These are phyloP conservation scores for Chrysoporthe austroafricana DNA, from an alignment of 2,329 filamentous ascomycete genomes.

Conservation along the genomic window DNA sequence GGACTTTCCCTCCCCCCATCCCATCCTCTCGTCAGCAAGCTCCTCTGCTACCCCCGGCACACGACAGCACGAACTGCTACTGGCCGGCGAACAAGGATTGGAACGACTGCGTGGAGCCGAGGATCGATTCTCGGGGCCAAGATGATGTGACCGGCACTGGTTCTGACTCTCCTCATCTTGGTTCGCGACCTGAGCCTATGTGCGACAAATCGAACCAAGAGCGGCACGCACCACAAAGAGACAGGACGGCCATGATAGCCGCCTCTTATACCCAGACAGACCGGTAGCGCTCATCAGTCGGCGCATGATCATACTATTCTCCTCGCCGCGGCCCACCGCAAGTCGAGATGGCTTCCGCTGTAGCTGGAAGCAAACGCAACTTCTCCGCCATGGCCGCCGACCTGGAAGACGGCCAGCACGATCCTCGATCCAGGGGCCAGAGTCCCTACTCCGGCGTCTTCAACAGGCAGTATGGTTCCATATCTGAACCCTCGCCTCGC, in stretches of 20 bases:
- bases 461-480: not conserved
- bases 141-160: not conserved
- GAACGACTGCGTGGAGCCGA: not conserved
- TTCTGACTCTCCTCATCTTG: not conserved
- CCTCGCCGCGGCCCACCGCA: conserved; percentile 1
- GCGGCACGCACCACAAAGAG: not conserved
- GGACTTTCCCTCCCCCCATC: not conserved
- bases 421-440: conserved; percentile 7
- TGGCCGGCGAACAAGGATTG: not conserved
- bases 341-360: conserved; percentile 30
- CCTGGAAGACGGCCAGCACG: conserved; percentile 21
- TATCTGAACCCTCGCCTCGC: conserved; percentile 13
- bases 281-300: not conserved
- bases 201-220: not conserved
- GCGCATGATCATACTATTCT: conserved; percentile 6
- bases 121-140: not conserved
- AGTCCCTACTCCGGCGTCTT: conserved; percentile 16
- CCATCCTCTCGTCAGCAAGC: not conserved
- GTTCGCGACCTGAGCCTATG: not conserved
- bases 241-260: not conserved
- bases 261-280: not conserved
- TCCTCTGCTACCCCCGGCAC: not conserved
- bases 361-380: conserved; percentile 34
- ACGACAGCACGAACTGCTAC: not conserved
- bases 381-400: conserved; percentile 32